Percentiles rank a stretch among this genome's conserved stretches.
These are phyloP conservation scores for Penicillium nucicola DNA, from an alignment of 495 filamentous ascomycete species.

Conservation along the genomic window DNA sequence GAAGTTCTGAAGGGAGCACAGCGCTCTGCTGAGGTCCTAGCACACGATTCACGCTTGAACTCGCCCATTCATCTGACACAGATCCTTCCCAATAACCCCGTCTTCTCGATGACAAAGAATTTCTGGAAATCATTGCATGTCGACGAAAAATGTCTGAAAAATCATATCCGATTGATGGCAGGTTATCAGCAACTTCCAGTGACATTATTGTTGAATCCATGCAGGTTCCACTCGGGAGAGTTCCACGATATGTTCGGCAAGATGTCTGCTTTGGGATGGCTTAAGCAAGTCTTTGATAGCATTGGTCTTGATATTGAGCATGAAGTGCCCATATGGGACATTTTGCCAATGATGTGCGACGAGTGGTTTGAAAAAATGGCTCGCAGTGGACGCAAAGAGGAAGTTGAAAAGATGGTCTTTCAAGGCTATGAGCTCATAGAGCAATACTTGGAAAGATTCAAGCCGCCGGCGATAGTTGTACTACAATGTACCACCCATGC, in stretches of 20 bases:
- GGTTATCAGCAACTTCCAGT: background rate
- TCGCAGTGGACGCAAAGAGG: background rate
- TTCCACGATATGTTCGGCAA: background rate
- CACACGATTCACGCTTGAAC: no score
- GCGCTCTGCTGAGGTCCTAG: no score
- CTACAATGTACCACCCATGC: background rate
- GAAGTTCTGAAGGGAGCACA: no score
- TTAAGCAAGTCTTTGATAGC: background rate
- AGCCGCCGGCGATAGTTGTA: background rate
- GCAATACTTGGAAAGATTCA: constrained; percentile 1
- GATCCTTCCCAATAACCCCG: no score
- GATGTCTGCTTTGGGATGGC: background rate
- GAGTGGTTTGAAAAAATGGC: background rate
- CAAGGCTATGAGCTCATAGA: background rate
- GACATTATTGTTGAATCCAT: background rate
- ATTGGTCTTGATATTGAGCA: background rate
- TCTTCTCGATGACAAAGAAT: no score
- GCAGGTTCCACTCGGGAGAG: background rate
- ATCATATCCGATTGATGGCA: background rate
- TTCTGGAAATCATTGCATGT: no score
- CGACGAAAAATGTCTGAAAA: constrained; percentile 2
- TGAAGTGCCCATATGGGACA: constrained; percentile 1
- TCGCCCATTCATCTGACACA: no score
- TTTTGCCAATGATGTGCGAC: background rate
- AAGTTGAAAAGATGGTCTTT: background rate